Conservation (phyloP, 768 basidiomycete species). For the Tylopilus sp. region DNA sequence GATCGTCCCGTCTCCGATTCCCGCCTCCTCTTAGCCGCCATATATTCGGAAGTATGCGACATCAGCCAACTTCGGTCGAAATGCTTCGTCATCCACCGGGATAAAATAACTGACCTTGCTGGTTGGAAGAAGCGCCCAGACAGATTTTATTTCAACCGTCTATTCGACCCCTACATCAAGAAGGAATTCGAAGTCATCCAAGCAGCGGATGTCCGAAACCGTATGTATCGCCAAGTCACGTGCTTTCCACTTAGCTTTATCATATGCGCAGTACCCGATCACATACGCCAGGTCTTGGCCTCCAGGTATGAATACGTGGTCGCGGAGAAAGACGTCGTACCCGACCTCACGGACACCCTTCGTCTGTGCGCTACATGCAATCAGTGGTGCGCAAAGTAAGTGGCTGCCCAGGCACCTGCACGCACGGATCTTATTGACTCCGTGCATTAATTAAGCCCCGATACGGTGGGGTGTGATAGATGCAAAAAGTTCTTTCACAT, state of each 20-base stretch:
- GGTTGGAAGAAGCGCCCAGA: constrained; percentile 94
- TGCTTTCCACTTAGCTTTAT: constrained; percentile 13
- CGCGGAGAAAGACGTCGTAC: constrained; percentile 89
- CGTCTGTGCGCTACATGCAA: constrained; percentile 84
- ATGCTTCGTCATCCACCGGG: constrained; percentile 92
- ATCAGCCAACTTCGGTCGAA: constrained; percentile 88
- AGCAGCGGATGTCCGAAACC: constrained; percentile 79
- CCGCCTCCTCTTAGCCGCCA: constrained; percentile 88
- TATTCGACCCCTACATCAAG: constrained; percentile 98
- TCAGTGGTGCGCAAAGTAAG: constrained; percentile 87
- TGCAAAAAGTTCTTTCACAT: constrained; percentile 97
- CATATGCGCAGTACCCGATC: constrained; percentile 62
- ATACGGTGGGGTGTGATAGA: constrained; percentile 85
- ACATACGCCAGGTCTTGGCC: constrained; percentile 74
- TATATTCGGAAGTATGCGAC: constrained; percentile 95
- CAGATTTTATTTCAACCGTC: constrained; percentile 92
- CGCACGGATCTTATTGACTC: constrained; percentile 20
- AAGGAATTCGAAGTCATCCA: constrained; percentile 96
- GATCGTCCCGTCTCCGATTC: constrained; percentile 89
- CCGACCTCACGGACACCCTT: constrained; percentile 82
- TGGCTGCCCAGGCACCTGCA: constrained; percentile 14
- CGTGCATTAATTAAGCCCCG: constrained; percentile 48
- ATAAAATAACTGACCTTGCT: constrained; percentile 90
- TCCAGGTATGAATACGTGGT: constrained; percentile 93
- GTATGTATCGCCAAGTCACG: constrained; percentile 48